Evolutionary conservation across 108 stramenopile genomes (phyloP).

Genomic region (Seminavis robusta): DNA sequence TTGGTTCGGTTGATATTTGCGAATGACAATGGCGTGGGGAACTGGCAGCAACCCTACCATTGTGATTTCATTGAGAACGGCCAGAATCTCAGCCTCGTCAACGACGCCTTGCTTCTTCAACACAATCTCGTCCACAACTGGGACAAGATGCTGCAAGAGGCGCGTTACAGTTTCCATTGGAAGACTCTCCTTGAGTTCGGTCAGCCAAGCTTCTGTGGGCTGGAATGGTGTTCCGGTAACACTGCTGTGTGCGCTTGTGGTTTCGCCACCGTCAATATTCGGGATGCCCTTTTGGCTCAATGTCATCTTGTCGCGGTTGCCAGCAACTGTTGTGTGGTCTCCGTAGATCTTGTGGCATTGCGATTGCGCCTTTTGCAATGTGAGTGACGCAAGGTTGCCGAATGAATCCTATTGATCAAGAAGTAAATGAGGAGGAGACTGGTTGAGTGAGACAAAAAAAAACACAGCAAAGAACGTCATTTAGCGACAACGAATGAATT

Average conservation of each 20-base stretch:
- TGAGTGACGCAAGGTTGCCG: slow-evolving; percentile 72
- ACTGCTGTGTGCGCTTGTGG: slow-evolving; percentile 20
- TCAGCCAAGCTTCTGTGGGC: slow-evolving; percentile 88
- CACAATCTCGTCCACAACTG: slow-evolving; percentile 90
- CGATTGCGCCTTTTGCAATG: slow-evolving; percentile 62
- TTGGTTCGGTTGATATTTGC: slow-evolving; percentile 96
- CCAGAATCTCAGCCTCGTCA: slow-evolving; percentile 89
- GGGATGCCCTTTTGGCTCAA: slow-evolving; percentile 64
- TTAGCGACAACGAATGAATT: neutral
- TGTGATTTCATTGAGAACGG: slow-evolving; percentile 80
- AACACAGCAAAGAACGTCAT: too few species aligned
- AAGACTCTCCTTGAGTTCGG: slow-evolving; percentile 76
- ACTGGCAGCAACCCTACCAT: slow-evolving; percentile 95
- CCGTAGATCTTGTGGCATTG: slow-evolving; percentile 80
- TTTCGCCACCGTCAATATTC: slow-evolving; percentile 36
- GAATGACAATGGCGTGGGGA: slow-evolving; percentile 97
- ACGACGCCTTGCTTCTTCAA: slow-evolving; percentile 65
- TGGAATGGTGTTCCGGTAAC: slow-evolving; percentile 43
- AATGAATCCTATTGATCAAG: slow-evolving; percentile 47
- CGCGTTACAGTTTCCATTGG: slow-evolving; percentile 91
- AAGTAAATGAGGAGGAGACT: neutral
- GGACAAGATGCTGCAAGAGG: slow-evolving; percentile 88
- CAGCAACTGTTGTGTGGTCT: slow-evolving; percentile 46
- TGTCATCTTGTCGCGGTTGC: slow-evolving; percentile 57
- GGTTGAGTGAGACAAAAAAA: neutral